Base-by-base conservation (phyloP, 192 early-diverging fungal genomes). In the Umbelopsis sp. region DNA sequence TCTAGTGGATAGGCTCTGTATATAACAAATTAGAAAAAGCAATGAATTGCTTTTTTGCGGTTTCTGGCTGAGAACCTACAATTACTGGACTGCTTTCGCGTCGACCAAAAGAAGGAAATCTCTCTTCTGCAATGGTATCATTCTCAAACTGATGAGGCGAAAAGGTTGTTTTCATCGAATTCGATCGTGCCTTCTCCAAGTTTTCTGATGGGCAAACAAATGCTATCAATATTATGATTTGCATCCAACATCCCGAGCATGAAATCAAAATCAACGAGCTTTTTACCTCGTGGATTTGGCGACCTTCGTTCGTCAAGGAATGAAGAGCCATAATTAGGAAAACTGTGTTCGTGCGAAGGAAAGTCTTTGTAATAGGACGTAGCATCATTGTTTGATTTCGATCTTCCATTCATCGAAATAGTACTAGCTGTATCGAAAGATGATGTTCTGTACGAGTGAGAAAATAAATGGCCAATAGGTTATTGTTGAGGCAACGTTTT, bases 361-460 rank as follows among this genome's bases (percentile, higher is more conserved):
- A 35, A 61, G 12, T 61, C 55, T 18, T 30, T 61, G 15, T 61
- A 61, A n/a, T 61, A 61, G 5, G 55, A 61, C 11, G 55, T 12
- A 12, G 55, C 2, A 35, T 61, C 55, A 13, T 61, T 61, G 21
- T 25, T 13, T 22, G 55, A 30, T 25, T 61, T 61, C 2, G 55
- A 61, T 16, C 27, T 61, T 61, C 55, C 55, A 25, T 61, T 61
- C 4, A 61, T 30, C 27, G 55, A 61, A 18, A 61, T 25, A 15
- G 55, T 61, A 25, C 55, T 61, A 30, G 55, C 55, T 18, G 55
- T 61, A 30, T 61, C 55, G 30, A 61, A 61, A 2, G 55, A 61
- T 4, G 55, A 61, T 15, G 55, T 61, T 61, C 55, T 61, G 16
- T 61, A 35, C 27, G 16, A 61, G 16, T 25, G 13, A 61, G n/a